phyloP scores from a whole-genome alignment of 2,329 filamentous ascomycete genomes.

The Amphichorda felina region DNA sequence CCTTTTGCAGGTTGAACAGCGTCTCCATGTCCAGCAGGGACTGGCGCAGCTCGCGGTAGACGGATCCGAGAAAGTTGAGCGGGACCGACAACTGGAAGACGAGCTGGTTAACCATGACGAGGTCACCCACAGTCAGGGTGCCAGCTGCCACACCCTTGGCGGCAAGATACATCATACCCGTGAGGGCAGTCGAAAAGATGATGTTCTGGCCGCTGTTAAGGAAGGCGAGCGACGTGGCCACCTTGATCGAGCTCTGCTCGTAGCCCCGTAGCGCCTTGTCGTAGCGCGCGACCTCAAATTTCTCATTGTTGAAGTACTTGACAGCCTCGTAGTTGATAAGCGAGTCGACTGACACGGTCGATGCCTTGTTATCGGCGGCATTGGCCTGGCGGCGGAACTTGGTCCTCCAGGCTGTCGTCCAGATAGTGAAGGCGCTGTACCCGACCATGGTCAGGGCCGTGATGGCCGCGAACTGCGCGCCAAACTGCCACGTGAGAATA shows the following conservation, averaged over 20 bases:
- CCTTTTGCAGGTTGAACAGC: conserved; percentile 92
- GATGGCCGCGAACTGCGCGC: conserved; percentile 80
- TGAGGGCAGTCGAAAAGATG: conserved; percentile 90
- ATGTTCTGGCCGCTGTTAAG: conserved; percentile 94
- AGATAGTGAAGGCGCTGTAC: conserved; percentile 94
- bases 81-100: conserved; percentile 97
- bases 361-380: conserved; percentile 88
- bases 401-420: conserved; percentile 92
- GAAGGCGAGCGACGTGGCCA: conserved; percentile 84
- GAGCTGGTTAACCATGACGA: conserved; percentile 98
- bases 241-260: conserved; percentile 91
- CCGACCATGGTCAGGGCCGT: conserved; percentile 84
- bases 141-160: conserved; percentile 79
- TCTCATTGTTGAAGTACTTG: conserved; percentile 99
- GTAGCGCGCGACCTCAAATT: conserved; percentile 83
- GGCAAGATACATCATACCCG: conserved; percentile 96
- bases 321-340: conserved; percentile 98
- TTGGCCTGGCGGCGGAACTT: conserved; percentile 94
- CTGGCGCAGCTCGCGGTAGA: conserved; percentile 91
- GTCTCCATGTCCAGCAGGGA: conserved; percentile 98
- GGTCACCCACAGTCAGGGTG: conserved; percentile 77
- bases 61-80: conserved; percentile 94
- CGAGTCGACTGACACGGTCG: conserved; percentile 90
- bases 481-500: conserved; percentile 94
- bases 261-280: conserved; percentile 78